Base-by-base conservation (phyloP, 2,329 filamentous ascomycete species). In the Aspergillus terreus region DNA sequence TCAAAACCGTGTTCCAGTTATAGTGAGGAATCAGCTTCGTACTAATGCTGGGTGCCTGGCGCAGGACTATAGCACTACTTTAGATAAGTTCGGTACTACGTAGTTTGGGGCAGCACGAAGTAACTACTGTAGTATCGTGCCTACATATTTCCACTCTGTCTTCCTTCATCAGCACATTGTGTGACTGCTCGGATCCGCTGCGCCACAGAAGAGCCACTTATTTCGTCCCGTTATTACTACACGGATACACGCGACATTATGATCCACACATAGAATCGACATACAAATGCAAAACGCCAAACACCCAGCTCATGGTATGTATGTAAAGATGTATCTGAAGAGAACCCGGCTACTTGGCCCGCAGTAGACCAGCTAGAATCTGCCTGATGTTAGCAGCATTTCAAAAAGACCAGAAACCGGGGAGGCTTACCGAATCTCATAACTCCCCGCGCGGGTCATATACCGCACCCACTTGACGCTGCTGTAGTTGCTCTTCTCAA, bases 401-500 rank as follows among this genome's bases (percentile, higher is more conserved):
- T 5, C 17, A 6, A 6, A 6, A 4, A 15, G 42, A 38, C n/a
- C 47, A n/a, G 42, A 14, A 6, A 6, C 12, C n/a, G 44, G 44
- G 4, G 15, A 17, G 42, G 43, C 68, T 41, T 70, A 95, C 86
- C 91, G 81, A 69, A 99, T 96, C 76, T 99, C 94, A 72, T 99
- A 99, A 72, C 91, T 96, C 25, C 94, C 94, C 14, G 92, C 94
- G 60, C 92, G 85, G 15, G 94, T 99, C 94, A 99, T 97, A 73
- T 99, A 99, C 63, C 94, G 80, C 63, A 99, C 94, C 94, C 94
- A 99, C 74, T 99, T 99, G 45, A 99, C 94, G 67, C 91, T 96
- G 57, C 89, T 95, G 71, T 99, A 99, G 73, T 97, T 97, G 73
- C 84, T 94, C 84, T 99, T 99, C 77, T 99, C 94, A 76, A 99